Percentiles rank a stretch among this genome's conserved stretches.
These are phyloP conservation scores for Tilletia caries DNA, from an alignment of 1,284 basidiomycete genomes.

Conservation along the genomic window DNA sequence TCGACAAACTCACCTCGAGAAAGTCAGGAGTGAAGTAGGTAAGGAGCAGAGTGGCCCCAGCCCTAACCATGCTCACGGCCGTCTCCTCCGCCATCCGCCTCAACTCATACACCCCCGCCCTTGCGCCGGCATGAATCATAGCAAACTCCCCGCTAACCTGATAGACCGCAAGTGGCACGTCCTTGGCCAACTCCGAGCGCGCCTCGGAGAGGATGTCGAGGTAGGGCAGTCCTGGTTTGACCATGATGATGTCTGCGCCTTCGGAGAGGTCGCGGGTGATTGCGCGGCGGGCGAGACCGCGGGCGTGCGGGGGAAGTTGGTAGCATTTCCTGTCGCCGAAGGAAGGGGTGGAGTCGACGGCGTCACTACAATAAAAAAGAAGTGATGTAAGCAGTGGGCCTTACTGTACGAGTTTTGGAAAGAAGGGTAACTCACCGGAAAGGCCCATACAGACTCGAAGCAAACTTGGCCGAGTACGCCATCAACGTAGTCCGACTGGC, in stretches of 20 bases:
- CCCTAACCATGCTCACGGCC: constrained; percentile 81
- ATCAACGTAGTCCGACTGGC: constrained; percentile 72
- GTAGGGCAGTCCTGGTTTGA: constrained; percentile 93
- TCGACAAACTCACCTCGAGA: constrained; percentile 34
- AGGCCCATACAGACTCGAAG: constrained; percentile 91
- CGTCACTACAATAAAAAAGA: constrained; percentile 64
- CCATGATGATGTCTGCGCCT: constrained; percentile 98
- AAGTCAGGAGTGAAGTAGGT: constrained; percentile 96
- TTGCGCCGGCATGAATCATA: constrained; percentile 90
- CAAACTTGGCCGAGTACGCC: constrained; percentile 99
- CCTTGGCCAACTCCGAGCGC: constrained; percentile 67
- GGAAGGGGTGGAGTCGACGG: constrained; percentile 87
- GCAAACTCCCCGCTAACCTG: constrained; percentile 77
- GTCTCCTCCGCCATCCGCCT: constrained; percentile 91
- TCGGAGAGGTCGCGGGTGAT: constrained; percentile 85
- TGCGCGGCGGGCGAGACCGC: constrained; percentile 86
- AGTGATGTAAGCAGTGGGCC: neutral
- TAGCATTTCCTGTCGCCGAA: constrained; percentile 97
- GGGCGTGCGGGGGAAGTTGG: constrained; percentile 82
- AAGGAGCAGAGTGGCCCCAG: constrained; percentile 84
- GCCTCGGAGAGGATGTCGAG: constrained; percentile 93
- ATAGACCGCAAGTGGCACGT: constrained; percentile 89
- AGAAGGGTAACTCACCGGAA: constrained; percentile 69
- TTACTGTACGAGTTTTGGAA: neutral
- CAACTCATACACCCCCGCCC: constrained; percentile 86